Conservation (phyloP, 805 yeast species). For the Lipomyces sp. region DNA sequence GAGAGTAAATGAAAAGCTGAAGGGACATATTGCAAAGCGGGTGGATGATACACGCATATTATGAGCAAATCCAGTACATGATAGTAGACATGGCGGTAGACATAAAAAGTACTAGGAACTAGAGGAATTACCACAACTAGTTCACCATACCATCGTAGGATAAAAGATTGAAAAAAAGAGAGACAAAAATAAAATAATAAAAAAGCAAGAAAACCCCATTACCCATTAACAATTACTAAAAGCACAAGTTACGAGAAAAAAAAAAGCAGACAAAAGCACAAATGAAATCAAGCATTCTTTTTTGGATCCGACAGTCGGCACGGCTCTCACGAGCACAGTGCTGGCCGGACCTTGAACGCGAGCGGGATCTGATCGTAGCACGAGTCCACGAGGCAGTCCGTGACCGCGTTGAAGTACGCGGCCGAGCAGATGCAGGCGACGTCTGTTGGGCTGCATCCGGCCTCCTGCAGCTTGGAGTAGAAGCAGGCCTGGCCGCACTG, state of each 20-base stretch:
- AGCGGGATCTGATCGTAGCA: conserved; percentile 30
- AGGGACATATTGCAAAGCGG: no score
- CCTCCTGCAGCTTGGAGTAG: conserved; percentile 21
- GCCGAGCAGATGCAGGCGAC: conserved; percentile 26
- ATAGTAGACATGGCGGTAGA: no score
- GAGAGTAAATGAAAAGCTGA: no score
- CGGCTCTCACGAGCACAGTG: conserved; percentile 12
- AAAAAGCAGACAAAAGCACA: background rate
- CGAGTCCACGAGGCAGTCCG: conserved; percentile 26
- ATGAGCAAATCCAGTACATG: no score
- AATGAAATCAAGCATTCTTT: background rate
- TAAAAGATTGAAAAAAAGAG: background rate
- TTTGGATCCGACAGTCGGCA: background rate
- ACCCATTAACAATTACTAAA: background rate
- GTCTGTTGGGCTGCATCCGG: conserved; percentile 26
- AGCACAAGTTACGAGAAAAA: background rate
- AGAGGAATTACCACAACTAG: no score
- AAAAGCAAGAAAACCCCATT: conserved; percentile 2
- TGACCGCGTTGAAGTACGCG: conserved; percentile 29
- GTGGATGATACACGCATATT: no score
- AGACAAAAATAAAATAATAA: background rate
- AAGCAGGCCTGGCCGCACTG: conserved; percentile 28
- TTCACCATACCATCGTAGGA: no score
- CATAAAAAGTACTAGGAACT: no score
- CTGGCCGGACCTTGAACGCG: conserved; percentile 28